A percentile compares a stretch with the other conserved stretches of the same genome.
These are phyloP conservation scores for Aspergillus sp. DNA, from an alignment of 2,329 filamentous ascomycete species.

Conservation along the genomic window DNA sequence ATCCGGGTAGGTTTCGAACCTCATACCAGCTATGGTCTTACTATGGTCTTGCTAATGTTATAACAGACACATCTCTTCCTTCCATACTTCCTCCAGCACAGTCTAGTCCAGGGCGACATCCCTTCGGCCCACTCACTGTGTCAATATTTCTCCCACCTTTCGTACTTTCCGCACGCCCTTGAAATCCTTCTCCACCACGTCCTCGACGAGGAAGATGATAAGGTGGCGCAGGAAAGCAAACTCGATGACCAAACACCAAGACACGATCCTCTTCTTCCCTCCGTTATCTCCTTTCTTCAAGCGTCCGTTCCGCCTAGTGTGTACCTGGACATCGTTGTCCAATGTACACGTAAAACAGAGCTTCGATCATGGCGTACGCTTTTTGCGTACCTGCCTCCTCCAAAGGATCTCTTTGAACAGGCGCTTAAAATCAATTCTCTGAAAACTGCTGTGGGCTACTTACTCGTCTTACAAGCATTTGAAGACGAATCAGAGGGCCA, in stretches of 20 bases:
- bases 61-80: conserved; percentile 90
- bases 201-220: conserved; percentile 90
- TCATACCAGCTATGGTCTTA: neutral
- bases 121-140: conserved; percentile 78
- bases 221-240: conserved; percentile 35
- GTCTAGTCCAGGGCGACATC: conserved; percentile 74
- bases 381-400: conserved; percentile 86
- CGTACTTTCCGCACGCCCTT: conserved; percentile 90
- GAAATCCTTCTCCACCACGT: conserved; percentile 92
- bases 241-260: conserved; percentile 25
- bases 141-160: conserved; percentile 79
- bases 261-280: conserved; percentile 41
- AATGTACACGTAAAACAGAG: conserved; percentile 96
- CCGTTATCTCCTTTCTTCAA: conserved; percentile 62
- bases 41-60: conserved; percentile 5
- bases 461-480: conserved; percentile 88
- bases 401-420: conserved; percentile 90
- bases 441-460: conserved; percentile 93
- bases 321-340: conserved; percentile 92
- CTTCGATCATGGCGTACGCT: conserved; percentile 92
- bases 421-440: conserved; percentile 79
- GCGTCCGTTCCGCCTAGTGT: conserved; percentile 68
- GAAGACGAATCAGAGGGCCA: conserved; percentile 52
- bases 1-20: conserved; percentile 67
- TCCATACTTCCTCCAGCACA: conserved; percentile 79